These are phyloP conservation scores for Neofusicoccum sp. DNA, from an alignment of 2,329 filamentous ascomycete genomes.

Conservation along the genomic window DNA sequence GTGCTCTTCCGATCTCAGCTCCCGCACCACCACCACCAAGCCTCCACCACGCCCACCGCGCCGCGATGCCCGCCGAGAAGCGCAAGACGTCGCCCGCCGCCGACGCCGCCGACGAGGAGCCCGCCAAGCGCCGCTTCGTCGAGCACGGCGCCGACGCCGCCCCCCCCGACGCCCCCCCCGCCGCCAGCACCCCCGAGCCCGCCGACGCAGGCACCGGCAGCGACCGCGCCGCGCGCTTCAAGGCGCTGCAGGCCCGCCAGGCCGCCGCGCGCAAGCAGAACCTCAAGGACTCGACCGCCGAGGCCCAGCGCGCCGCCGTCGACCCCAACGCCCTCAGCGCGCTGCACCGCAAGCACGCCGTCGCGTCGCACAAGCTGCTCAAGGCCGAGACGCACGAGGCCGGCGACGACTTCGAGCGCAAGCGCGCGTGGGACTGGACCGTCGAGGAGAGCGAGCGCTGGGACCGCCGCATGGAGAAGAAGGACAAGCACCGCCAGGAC, in stretches of 20 bases:
- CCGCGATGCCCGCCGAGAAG: slow-evolving; percentile 24
- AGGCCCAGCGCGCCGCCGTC: slow-evolving; percentile 51
- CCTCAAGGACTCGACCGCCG: slow-evolving; percentile 15
- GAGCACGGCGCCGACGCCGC: slow-evolving; percentile 12
- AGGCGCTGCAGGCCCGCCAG: slow-evolving; percentile 16
- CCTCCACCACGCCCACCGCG: too few species aligned
- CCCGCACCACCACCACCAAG: too few species aligned
- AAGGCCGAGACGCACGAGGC: slow-evolving; percentile 84
- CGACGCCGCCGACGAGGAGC: slow-evolving; percentile 28
- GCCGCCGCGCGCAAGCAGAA: slow-evolving; percentile 14
- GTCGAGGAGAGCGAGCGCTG: slow-evolving; percentile 62
- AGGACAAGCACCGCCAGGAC: slow-evolving; percentile 74
- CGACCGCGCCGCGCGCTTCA: slow-evolving; percentile 2
- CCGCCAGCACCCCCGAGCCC: too few species aligned
- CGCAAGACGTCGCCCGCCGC: slow-evolving; percentile 36
- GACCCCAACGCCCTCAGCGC: slow-evolving; percentile 57
- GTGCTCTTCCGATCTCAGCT: too few species aligned
- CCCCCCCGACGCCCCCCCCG: too few species aligned
- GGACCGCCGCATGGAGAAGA: slow-evolving; percentile 89
- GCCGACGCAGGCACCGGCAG: not conserved
- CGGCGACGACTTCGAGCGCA: slow-evolving; percentile 88
- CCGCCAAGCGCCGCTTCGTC: slow-evolving; percentile 36
- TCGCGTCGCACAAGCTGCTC: slow-evolving; percentile 63
- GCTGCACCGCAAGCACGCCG: slow-evolving; percentile 41
- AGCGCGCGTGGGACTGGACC: slow-evolving; percentile 16